Evolutionary conservation across 805 yeast species (phyloP).

Genomic region (Zygosaccharomyces rouxii): DNA sequence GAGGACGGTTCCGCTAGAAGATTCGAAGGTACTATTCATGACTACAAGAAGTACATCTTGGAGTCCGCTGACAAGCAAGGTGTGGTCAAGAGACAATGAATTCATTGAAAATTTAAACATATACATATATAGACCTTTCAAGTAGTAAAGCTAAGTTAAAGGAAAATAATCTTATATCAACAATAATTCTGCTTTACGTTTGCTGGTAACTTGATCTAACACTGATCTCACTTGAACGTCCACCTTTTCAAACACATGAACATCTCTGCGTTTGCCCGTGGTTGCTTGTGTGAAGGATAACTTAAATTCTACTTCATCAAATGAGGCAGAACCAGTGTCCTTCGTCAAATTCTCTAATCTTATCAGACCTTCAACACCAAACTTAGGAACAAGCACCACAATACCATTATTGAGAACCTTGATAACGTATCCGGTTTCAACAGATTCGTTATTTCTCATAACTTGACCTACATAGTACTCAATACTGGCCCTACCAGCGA

Average conservation of each 20-base stretch:
- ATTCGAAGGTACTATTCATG: constrained; percentile 78
- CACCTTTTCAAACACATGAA: constrained; percentile 80
- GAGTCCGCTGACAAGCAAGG: constrained; percentile 75
- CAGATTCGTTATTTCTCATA: constrained; percentile 74
- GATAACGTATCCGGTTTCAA: constrained; percentile 86
- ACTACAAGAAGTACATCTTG: constrained; percentile 84
- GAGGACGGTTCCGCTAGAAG: constrained; percentile 77
- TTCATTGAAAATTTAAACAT: background rate
- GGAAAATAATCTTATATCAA: constrained; percentile 40
- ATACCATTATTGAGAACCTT: constrained; percentile 92
- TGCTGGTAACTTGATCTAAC: constrained; percentile 83
- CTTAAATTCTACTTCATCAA: constrained; percentile 74
- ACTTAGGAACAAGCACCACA: constrained; percentile 90
- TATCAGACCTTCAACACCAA: constrained; percentile 92
- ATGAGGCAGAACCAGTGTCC: constrained; percentile 56
- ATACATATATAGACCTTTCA: background rate
- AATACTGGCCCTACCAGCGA: constrained; percentile 97
- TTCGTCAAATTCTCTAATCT: constrained; percentile 69
- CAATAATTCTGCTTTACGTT: constrained; percentile 80
- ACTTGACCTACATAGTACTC: constrained; percentile 98
- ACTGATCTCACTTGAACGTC: constrained; percentile 76
- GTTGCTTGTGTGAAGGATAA: constrained; percentile 51
- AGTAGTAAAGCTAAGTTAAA: background rate
- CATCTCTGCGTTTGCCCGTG: constrained; percentile 42
- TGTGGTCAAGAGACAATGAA: constrained; percentile 80